Conservation (phyloP, 495 filamentous ascomycete genomes). For the Neurospora sp. region DNA sequence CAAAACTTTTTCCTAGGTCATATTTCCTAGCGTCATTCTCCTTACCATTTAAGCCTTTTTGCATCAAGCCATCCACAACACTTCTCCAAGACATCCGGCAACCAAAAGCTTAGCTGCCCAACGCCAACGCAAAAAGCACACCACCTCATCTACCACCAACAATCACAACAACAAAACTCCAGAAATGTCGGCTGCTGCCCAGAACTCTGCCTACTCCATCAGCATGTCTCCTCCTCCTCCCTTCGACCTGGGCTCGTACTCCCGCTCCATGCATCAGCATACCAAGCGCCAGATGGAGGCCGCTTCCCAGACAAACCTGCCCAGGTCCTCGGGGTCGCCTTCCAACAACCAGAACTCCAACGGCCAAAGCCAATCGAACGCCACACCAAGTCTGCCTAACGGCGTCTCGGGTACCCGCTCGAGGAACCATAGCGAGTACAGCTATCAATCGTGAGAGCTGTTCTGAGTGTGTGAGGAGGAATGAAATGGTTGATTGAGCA, state of each 20-base stretch:
- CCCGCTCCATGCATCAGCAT: slow-evolving; percentile 39
- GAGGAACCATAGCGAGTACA: slow-evolving; percentile 7
- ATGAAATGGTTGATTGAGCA: neutral
- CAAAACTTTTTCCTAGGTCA: neutral
- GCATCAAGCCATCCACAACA: neutral
- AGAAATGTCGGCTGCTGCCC: slow-evolving; percentile 24
- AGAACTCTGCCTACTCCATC: slow-evolving; percentile 16
- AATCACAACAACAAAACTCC: neutral
- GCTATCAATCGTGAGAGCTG: slow-evolving; percentile 10
- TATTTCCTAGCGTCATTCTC: neutral
- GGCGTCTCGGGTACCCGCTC: slow-evolving; percentile 14
- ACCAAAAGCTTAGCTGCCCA: neutral
- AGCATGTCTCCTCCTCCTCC: slow-evolving; percentile 32
- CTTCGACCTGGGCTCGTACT: slow-evolving; percentile 32
- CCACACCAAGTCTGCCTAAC: slow-evolving; percentile 22
- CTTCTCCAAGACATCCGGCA: neutral
- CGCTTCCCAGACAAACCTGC: slow-evolving; percentile 16
- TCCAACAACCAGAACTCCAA: slow-evolving; percentile 5
- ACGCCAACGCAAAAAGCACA: neutral
- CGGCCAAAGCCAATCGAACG: slow-evolving; percentile 6
- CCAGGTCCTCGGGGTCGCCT: neutral
- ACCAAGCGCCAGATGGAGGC: slow-evolving; percentile 44
- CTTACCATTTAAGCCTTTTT: neutral
- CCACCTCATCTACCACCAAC: neutral
- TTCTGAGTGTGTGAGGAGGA: neutral